phyloP scores from a whole-genome alignment of 1,284 basidiomycete species.

The Microstroma glucosiphilum region DNA sequence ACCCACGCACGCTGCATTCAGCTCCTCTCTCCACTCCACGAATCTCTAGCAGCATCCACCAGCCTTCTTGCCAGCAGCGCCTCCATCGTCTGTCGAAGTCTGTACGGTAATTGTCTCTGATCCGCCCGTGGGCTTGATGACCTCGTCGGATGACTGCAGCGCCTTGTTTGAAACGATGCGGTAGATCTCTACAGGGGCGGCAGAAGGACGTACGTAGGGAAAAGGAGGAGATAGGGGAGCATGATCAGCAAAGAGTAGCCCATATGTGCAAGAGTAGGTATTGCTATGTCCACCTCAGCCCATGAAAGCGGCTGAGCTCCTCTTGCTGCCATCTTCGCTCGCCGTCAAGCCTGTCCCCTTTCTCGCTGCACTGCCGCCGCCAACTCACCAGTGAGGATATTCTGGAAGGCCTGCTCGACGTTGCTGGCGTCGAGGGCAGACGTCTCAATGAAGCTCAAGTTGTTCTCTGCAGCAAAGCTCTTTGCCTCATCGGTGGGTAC shows the following conservation, averaged over 20 bases:
- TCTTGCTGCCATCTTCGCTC: too few relatives aligned
- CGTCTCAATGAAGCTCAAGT: slow-evolving; percentile 85
- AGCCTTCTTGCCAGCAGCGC: slow-evolving; percentile 40
- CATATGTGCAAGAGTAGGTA: background rate
- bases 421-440: slow-evolving; percentile 98
- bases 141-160: slow-evolving; percentile 49
- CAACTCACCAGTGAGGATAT: slow-evolving; percentile 77
- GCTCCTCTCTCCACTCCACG: too few relatives aligned
- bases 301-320: background rate
- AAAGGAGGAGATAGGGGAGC: background rate
- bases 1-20: too few relatives aligned
- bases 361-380: slow-evolving; percentile 51
- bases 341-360: too few relatives aligned
- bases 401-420: slow-evolving; percentile 89
- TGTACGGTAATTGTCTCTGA: slow-evolving; percentile 50
- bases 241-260: background rate
- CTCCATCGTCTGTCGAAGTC: slow-evolving; percentile 48
- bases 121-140: slow-evolving; percentile 49
- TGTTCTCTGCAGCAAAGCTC: slow-evolving; percentile 61
- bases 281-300: background rate
- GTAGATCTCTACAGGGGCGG: slow-evolving; percentile 44
- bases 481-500: slow-evolving; percentile 73
- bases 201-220: background rate
- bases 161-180: slow-evolving; percentile 51
- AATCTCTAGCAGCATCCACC: slow-evolving; percentile 43